phyloP scores from a whole-genome alignment of 116 monocot genomes.

The Cymodocea nodosa region DNA sequence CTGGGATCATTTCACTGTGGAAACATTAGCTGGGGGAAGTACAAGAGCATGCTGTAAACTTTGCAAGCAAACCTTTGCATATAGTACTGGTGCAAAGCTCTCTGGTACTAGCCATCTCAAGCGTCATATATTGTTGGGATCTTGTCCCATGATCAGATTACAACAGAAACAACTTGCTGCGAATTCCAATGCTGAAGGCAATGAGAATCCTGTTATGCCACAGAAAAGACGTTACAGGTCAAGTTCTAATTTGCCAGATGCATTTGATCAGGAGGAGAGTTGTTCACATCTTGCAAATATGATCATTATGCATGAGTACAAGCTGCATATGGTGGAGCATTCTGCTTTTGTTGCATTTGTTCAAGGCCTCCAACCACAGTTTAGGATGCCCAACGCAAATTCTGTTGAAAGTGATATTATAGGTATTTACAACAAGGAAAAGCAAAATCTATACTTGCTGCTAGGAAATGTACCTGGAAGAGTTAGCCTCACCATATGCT shows the following conservation, averaged over 20 bases:
- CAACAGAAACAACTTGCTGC: conserved; percentile 42
- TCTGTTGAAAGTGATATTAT: conserved; percentile 47
- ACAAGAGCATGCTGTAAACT: conserved; percentile 74
- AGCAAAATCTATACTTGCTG: conserved; percentile 31
- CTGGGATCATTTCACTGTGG: conserved; percentile 86
- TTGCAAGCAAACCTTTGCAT: conserved; percentile 89
- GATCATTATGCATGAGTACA: conserved; percentile 81
- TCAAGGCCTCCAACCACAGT: conserved; percentile 68
- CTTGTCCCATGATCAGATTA: conserved; percentile 56
- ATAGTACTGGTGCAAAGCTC: conserved; percentile 70
- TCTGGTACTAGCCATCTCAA: conserved; percentile 91
- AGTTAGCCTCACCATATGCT: conserved; percentile 56
- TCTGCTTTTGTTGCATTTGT: conserved; percentile 52
- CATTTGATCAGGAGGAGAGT: conserved; percentile 69
- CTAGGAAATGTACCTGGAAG: conserved; percentile 43
- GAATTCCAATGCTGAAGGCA: conserved; percentile 16
- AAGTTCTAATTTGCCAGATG: conserved; percentile 16
- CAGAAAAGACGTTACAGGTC: conserved; percentile 52
- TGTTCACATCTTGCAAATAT: conserved; percentile 57
- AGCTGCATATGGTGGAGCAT: conserved; percentile 73
- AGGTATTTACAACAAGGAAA: conserved; percentile 56
- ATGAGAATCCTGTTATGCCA: conserved; percentile 24
- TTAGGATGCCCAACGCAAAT: conserved; percentile 35
- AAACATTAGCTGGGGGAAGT: conserved; percentile 45
- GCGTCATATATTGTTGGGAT: conserved; percentile 66